Evolutionary conservation across 1,284 basidiomycete species (phyloP).

Genomic region (Naganishia sp.): DNA sequence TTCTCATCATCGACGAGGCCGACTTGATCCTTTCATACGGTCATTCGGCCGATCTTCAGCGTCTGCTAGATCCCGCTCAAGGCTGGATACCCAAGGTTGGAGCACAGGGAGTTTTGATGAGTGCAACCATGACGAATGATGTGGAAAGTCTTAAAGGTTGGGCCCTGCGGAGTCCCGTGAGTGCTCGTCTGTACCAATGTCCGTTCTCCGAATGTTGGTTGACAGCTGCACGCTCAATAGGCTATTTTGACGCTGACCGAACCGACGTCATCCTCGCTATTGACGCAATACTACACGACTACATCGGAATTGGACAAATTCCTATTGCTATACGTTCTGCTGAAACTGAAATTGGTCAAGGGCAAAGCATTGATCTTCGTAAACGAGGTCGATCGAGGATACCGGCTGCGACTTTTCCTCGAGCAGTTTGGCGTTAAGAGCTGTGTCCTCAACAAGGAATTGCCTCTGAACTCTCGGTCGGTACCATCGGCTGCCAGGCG

Average conservation of each 20-base stretch:
- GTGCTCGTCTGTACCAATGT: slow-evolving; percentile 42
- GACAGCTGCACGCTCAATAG: slow-evolving; percentile 53
- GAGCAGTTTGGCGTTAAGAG: slow-evolving; percentile 97
- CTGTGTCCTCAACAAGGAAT: slow-evolving; percentile 93
- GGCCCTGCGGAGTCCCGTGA: slow-evolving; percentile 79
- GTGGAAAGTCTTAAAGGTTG: slow-evolving; percentile 88
- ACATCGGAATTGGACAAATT: slow-evolving; percentile 95
- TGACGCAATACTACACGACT: slow-evolving; percentile 80
- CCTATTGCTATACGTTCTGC: slow-evolving; percentile 87
- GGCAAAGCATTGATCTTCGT: slow-evolving; percentile 98
- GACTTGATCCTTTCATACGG: slow-evolving; percentile 97
- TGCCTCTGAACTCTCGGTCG: slow-evolving; percentile 87
- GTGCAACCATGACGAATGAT: slow-evolving; percentile 95
- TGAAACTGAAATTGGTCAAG: slow-evolving; percentile 89
- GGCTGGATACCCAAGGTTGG: slow-evolving; percentile 74
- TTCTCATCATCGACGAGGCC: slow-evolving; percentile 95
- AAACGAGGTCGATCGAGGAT: slow-evolving; percentile 92
- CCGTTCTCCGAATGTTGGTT: neutral
- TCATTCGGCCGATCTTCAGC: slow-evolving; percentile 85
- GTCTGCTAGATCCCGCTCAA: slow-evolving; percentile 66
- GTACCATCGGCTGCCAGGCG: slow-evolving; percentile 28
- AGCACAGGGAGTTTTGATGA: slow-evolving; percentile 95
- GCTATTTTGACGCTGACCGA: slow-evolving; percentile 83
- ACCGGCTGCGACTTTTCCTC: slow-evolving; percentile 92
- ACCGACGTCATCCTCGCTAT: slow-evolving; percentile 65